Evolutionary conservation across 2,329 filamentous ascomycete species (phyloP), one percentile per base, ranked within the genome.

Genomic region (Cytospora paraplurivora): DNA sequence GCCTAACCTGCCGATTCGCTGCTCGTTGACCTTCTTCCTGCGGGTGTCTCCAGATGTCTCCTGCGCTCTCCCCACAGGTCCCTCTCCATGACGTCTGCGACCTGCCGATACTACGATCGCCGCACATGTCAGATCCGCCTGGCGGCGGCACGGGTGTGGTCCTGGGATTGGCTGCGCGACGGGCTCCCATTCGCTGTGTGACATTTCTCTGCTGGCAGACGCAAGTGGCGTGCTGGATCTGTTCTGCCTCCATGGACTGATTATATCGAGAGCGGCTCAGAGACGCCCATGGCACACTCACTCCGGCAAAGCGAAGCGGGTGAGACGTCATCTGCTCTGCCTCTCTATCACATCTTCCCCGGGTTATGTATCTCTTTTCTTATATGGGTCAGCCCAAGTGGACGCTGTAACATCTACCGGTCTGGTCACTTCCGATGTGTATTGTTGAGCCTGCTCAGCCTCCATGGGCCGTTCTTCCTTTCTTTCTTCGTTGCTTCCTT

Each of bases 381-480:
- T 61, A 61, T 61, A 55, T 47, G 49, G 44, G 59, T 38, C 59
- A 27, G 7, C 49, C 59, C 32, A 50, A 55, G 37, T 32, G 59
- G 59, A 61, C 59, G 38, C 51, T 44, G 59, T 32, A 50, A 51
- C 51, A 51, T 61, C 59, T 61, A 51, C 15, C 37, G 38, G 53
- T 61, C 51, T 61, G 51, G 54, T 50, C 59, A 50, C 54, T 49
- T 50, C 49, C 59, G 38, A 44, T 7, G 27, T 52, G 56, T 59
- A 34, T 51, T 51, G 58, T 56, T 49, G 49, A 35, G 57, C 57
- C 41, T 64, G 64, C 61, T 64, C 56, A 61, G 61, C 62, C 56
- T 52, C 55, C 34, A 21, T 32, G n/a, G 21, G 38, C 21, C 44
- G 55, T 35, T 59, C 52, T 52, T 49, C 32, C n/a, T 56, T 52